These are phyloP conservation scores for Sporobolomyces pararoseus DNA, from an alignment of 768 basidiomycete genomes.

Conservation along the genomic window DNA sequence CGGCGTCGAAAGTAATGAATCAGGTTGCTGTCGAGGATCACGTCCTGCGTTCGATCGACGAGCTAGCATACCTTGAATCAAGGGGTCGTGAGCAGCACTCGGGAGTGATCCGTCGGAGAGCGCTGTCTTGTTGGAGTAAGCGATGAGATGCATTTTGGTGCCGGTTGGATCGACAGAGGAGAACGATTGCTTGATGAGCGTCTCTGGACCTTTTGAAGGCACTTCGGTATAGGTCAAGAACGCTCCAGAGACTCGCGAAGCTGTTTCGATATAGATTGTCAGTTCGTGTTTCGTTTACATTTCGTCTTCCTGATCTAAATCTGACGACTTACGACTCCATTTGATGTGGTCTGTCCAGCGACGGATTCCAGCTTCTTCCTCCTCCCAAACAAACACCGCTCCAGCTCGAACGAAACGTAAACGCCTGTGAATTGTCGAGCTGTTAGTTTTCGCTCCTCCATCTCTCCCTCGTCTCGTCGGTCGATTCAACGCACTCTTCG, in stretches of 20 bases:
- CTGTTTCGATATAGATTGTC: constrained; percentile 22
- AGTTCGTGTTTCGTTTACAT: background rate
- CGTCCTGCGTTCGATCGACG: background rate
- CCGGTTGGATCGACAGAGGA: constrained; percentile 29
- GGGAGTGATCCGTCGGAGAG: constrained; percentile 2
- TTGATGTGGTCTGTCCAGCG: constrained; percentile 44
- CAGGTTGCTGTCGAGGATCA: constrained; percentile 21
- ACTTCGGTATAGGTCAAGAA: constrained; percentile 44
- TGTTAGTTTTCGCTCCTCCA: background rate
- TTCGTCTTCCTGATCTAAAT: background rate
- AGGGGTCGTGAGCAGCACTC: constrained; percentile 9
- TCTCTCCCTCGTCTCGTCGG: background rate
- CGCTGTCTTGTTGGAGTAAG: constrained; percentile 29
- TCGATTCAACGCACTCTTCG: constrained; percentile 47
- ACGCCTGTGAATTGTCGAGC: constrained; percentile 30
- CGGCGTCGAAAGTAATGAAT: background rate
- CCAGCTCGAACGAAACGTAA: constrained; percentile 36
- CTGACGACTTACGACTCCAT: constrained; percentile 41
- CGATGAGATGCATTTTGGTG: constrained; percentile 44
- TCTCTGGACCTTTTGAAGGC: constrained; percentile 25
- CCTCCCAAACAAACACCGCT: constrained; percentile 43
- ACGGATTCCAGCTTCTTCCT: constrained; percentile 41
- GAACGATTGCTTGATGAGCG: constrained; percentile 43
- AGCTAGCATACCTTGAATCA: constrained; percentile 29
- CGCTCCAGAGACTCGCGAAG: constrained; percentile 41